A percentile compares a stretch with the other conserved stretches of the same genome.
phyloP scores from a whole-genome alignment of 805 yeast genomes.

The Ogataea haglerorum region DNA sequence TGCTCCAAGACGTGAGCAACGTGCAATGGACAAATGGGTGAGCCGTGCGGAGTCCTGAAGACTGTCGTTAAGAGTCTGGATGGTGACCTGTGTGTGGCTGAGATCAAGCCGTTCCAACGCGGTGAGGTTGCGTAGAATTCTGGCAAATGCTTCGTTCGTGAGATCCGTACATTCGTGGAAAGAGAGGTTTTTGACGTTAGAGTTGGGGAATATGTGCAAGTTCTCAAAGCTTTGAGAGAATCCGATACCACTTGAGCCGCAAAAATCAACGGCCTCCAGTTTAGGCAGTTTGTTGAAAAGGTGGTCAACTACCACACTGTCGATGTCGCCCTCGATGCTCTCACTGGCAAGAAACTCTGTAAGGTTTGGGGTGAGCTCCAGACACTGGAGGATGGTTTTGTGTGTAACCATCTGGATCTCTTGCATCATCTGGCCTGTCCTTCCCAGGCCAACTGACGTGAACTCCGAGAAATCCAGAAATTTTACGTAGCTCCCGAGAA shows the following conservation, averaged over 20 bases:
- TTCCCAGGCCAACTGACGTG: constrained; percentile 84
- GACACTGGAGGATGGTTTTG: constrained; percentile 61
- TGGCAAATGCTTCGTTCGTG: constrained; percentile 51
- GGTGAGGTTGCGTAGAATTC: constrained; percentile 54
- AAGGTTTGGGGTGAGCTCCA: constrained; percentile 61
- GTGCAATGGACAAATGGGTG: constrained; percentile 69
- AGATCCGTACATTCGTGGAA: constrained; percentile 87
- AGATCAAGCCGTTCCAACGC: constrained; percentile 68
- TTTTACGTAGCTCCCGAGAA: constrained; percentile 60
- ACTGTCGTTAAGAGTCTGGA: constrained; percentile 48
- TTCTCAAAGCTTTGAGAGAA: constrained; percentile 59
- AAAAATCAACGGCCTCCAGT: constrained; percentile 74
- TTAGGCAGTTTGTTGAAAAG: constrained; percentile 53
- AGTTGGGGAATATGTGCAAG: constrained; percentile 31
- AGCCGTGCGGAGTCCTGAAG: constrained; percentile 57
- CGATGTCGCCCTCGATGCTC: constrained; percentile 79
- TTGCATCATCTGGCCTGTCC: constrained; percentile 85
- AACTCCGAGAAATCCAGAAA: constrained; percentile 84
- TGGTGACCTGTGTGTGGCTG: constrained; percentile 74
- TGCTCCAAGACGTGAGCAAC: constrained; percentile 60
- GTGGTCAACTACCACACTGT: constrained; percentile 49
- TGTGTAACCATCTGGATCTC: constrained; percentile 89
- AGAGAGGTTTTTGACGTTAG: constrained; percentile 48
- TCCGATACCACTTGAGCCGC: constrained; percentile 72
- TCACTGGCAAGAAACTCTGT: constrained; percentile 81